These are phyloP conservation scores for Venturia effusa DNA, from an alignment of 2,329 filamentous ascomycete species.

Conservation along the genomic window DNA sequence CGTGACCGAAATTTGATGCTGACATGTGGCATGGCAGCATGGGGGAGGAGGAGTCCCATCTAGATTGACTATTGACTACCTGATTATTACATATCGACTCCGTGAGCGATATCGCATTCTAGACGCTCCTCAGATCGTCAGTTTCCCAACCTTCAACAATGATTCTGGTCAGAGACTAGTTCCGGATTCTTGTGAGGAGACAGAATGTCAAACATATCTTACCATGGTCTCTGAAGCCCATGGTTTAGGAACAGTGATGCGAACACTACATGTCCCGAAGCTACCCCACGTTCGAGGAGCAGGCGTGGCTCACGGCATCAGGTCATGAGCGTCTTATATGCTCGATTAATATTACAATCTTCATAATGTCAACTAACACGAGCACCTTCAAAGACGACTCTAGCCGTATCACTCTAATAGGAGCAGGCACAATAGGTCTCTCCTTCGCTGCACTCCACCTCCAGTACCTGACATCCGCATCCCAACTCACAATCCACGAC, in stretches of 20 bases:
- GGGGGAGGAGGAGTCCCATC: too few species aligned
- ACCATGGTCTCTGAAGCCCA: neutral
- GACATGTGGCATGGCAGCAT: too few species aligned
- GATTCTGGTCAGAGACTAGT: neutral
- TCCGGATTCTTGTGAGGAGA: too few species aligned
- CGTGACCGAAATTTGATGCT: too few species aligned
- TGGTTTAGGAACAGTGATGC: neutral
- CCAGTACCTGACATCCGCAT: conserved; percentile 27
- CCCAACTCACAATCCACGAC: conserved; percentile 39
- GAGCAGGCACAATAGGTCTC: conserved; percentile 42
- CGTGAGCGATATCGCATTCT: neutral
- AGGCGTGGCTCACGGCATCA: too few species aligned
- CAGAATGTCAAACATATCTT: neutral
- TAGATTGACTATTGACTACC: too few species aligned
- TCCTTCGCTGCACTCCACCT: conserved; percentile 46
- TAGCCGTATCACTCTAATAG: conserved; percentile 30
- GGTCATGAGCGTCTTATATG: neutral
- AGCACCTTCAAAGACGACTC: neutral
- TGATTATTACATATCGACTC: too few species aligned
- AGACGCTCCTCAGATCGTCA: neutral
- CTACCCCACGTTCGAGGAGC: neutral
- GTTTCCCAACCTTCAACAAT: neutral
- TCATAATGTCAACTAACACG: neutral
- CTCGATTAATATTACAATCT: neutral
- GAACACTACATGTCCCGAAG: neutral